Evolutionary conservation across 768 basidiomycete species (phyloP), one percentile per base, ranked within the genome.

Genomic region (Phlebiopsis flavidoalba): DNA sequence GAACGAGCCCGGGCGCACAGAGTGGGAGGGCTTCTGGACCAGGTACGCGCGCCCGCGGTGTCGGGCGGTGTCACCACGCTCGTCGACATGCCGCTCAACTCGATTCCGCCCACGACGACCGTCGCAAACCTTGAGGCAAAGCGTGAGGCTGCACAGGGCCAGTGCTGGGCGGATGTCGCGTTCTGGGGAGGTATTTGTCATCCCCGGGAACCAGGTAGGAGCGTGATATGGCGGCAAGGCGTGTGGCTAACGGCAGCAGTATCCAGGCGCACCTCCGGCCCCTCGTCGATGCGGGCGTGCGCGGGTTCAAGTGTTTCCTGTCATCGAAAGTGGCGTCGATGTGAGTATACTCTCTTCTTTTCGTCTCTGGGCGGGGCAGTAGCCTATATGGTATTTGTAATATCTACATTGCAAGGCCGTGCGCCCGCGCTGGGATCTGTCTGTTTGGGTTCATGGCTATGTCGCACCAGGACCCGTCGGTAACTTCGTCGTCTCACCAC

Each of bases 1-100:
- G 58, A 96, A 96, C 73, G 92, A 95, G 67, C 95, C 94, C 8
- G 95, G 95, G 12, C 85, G 95, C 24, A 93, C 92, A 2, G 86
- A 89, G 60, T 97, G 95, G 95, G 95, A 97, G 70, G 95, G 95
- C 0, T 96, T 97, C 71, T 83, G 81, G 75, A 91, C 93, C 0
- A n/a, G 95, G 93, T n/a, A 95, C 95, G 0, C 76, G 79, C 58
- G 96, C 96, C n/a, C 19, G 96, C 96, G 1, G 85, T 87, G 1
- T 89, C 93, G 0, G 96, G 96, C 21, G 97, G 96, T 7, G 85
- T 98, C n/a, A 98, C 95, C 8, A 93, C 93, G 6, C 77, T 98
- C 21, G 88, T 98, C 35, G 97, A 98, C 75, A 99, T 98, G 96
- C 97, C 96, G 2, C 78, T 99, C 58, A 98, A 99, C 73, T 96